phyloP scores from a whole-genome alignment of 345 rosid genomes.

The Citrus sp. region DNA sequence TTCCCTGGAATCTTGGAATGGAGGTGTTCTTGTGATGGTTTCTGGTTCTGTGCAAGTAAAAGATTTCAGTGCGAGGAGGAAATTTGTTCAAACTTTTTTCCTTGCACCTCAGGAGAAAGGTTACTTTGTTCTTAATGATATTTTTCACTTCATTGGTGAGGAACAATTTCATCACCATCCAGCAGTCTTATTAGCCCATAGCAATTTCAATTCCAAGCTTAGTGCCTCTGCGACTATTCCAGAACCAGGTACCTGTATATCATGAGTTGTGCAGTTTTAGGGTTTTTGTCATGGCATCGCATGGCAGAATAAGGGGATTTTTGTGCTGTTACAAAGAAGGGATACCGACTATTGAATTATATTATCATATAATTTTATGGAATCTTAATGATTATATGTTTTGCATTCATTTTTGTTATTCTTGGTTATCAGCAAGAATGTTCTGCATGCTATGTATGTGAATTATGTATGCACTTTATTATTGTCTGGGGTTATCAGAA shows the following conservation, averaged over 20 bases:
- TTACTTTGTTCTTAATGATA: slow-evolving; percentile 63
- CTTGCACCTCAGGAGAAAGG: slow-evolving; percentile 79
- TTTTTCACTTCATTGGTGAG: slow-evolving; percentile 57
- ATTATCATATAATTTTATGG: background rate
- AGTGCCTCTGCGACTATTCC: slow-evolving; percentile 30
- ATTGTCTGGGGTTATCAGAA: background rate
- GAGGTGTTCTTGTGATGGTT: slow-evolving; percentile 68
- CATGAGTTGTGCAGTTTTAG: background rate
- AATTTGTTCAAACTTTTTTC: slow-evolving; percentile 64
- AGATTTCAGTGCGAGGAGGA: slow-evolving; percentile 44
- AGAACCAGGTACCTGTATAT: slow-evolving; percentile 44
- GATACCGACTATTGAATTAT: background rate
- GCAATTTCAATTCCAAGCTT: slow-evolving; percentile 37
- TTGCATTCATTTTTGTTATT: background rate
- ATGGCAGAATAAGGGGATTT: background rate
- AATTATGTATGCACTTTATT: background rate
- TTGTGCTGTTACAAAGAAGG: background rate
- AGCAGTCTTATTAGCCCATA: slow-evolving; percentile 42
- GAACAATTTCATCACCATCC: slow-evolving; percentile 52
- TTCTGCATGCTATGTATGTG: background rate
- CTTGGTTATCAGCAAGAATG: slow-evolving; percentile 1
- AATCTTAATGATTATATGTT: background rate
- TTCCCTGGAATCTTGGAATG: slow-evolving; percentile 61
- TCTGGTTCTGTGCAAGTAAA: slow-evolving; percentile 61
- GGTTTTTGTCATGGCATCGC: background rate